Conservation (phyloP, 352 stramenopile genomes). For the Phytophthora cryptogea region DNA sequence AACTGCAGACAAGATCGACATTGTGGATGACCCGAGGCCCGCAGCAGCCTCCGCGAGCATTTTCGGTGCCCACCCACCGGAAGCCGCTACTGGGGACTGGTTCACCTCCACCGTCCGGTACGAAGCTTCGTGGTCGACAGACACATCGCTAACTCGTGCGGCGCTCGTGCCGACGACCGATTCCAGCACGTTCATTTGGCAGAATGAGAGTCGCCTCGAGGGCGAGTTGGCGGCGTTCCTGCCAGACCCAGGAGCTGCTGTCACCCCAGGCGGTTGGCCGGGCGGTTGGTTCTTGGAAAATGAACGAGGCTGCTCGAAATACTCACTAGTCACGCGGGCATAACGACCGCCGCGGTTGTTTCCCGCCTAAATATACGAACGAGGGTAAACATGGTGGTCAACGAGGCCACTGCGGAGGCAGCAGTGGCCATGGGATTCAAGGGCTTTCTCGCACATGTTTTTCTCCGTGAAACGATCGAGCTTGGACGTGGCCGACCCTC, state of each 20-base stretch:
- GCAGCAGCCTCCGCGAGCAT: constrained; percentile 33
- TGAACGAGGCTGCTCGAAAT: constrained; percentile 24
- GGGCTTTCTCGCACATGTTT: neutral
- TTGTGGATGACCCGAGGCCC: constrained; percentile 30
- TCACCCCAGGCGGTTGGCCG: constrained; percentile 1
- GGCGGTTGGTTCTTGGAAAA: constrained; percentile 31
- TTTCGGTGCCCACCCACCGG: constrained; percentile 25
- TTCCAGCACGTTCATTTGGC: constrained; percentile 32
- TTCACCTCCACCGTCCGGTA: constrained; percentile 33
- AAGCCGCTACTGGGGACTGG: constrained; percentile 21
- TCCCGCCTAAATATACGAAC: constrained; percentile 32
- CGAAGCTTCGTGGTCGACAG: constrained; percentile 30
- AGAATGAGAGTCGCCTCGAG: constrained; percentile 8
- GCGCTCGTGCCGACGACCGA: constrained; percentile 11
- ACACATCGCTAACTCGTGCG: constrained; percentile 32
- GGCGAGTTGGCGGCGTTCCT: neutral
- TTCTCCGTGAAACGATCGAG: neutral
- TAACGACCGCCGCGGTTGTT: constrained; percentile 25
- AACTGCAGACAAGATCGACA: constrained; percentile 33
- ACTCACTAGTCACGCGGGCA: constrained; percentile 15
- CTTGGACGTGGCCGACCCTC: neutral
- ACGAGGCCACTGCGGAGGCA: neutral
- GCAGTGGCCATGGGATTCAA: constrained; percentile 8
- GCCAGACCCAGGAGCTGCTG: constrained; percentile 1
- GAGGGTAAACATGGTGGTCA: constrained; percentile 14